phyloP scores from a whole-genome alignment of 1,139 yeast genomes.

The Debaryomycetaceae sp. region DNA sequence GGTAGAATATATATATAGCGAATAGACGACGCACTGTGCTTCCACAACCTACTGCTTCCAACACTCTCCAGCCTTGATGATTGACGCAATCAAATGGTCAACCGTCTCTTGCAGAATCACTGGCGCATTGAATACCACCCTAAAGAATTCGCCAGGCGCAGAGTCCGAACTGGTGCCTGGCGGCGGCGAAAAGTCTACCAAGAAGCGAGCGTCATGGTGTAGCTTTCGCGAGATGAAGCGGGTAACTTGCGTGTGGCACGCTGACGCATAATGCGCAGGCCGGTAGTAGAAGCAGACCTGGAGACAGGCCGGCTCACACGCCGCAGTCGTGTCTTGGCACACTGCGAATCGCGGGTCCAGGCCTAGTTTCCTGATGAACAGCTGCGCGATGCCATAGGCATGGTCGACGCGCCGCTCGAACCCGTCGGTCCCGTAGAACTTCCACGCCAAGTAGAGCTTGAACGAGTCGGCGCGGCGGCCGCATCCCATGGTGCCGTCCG shows the following conservation, averaged over 20 bases:
- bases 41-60: neutral
- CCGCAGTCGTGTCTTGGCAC: conserved; percentile 6
- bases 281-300: conserved; percentile 78
- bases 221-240: conserved; percentile 52
- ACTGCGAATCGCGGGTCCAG: conserved; percentile 38
- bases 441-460: conserved; percentile 73
- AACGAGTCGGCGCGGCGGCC: conserved; percentile 80
- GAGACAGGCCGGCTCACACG: conserved; percentile 56
- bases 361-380: conserved; percentile 40
- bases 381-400: conserved; percentile 53
- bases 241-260: conserved; percentile 47
- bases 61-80: conserved; percentile 8
- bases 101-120: conserved; percentile 27
- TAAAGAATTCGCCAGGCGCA: conserved; percentile 61
- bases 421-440: conserved; percentile 58
- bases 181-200: conserved; percentile 77
- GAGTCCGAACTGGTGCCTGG: conserved; percentile 28
- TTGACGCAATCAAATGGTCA: conserved; percentile 27
- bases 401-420: conserved; percentile 57
- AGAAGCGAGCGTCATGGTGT: conserved; percentile 52
- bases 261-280: conserved; percentile 24
- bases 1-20: conserved; percentile 1
- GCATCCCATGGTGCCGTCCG: conserved; percentile 90
- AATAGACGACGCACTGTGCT: no score
- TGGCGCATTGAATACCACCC: conserved; percentile 80